Conservation (phyloP, 2,329 filamentous ascomycete species). For the Colletotrichum sidae region DNA sequence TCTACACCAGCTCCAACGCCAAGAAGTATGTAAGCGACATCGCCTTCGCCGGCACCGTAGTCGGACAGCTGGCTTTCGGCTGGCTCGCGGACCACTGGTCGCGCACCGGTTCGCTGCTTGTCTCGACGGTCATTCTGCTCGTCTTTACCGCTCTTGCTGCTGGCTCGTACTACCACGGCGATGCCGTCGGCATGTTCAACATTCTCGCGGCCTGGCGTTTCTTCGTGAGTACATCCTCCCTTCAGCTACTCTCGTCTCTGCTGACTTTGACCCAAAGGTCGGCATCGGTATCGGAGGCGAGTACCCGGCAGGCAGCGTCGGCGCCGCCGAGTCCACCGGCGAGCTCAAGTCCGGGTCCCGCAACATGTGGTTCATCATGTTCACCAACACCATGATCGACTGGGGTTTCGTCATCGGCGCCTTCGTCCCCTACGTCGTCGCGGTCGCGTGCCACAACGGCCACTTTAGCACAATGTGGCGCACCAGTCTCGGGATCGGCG, state of each 20-base stretch:
- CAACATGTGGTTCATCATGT: constrained; percentile 93
- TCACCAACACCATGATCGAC: constrained; percentile 90
- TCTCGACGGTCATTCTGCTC: constrained; percentile 86
- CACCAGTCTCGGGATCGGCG: constrained; percentile 80
- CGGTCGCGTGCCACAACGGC: constrained; percentile 66
- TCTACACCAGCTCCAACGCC: constrained; percentile 77
- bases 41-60: constrained; percentile 86
- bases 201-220: constrained; percentile 85
- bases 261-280: constrained; percentile 6
- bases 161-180: constrained; percentile 80
- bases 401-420: constrained; percentile 82
- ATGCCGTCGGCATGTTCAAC: constrained; percentile 77
- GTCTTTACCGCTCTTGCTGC: constrained; percentile 85
- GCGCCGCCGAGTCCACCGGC: constrained; percentile 84
- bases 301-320: constrained; percentile 86
- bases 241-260: neutral
- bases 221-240: constrained; percentile 65
- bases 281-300: constrained; percentile 60
- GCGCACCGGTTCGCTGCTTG: constrained; percentile 82
- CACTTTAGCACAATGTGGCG: constrained; percentile 85
- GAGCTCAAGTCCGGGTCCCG: constrained; percentile 83
- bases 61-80: constrained; percentile 85
- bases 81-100: constrained; percentile 87
- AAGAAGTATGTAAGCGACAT: constrained; percentile 83
- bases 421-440: constrained; percentile 56